These are phyloP conservation scores for Haematococcus lacustris DNA, from an alignment of 139 green algal species.

Conservation along the genomic window DNA sequence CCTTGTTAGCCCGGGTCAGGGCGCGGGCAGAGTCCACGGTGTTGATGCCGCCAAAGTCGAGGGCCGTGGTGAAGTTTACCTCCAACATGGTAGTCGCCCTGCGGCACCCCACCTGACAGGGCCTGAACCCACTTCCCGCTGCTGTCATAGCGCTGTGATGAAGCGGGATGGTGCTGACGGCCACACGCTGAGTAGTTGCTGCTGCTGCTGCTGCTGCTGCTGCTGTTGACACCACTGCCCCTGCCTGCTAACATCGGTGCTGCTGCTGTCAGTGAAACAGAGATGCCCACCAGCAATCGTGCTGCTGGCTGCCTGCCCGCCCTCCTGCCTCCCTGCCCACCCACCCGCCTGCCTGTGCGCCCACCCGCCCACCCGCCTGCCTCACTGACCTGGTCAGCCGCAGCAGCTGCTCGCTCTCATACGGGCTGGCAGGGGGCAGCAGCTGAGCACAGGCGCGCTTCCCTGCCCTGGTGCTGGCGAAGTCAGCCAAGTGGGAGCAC, in stretches of 20 bases:
- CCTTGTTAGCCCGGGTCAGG: conserved; percentile 47
- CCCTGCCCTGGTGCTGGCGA: conserved; percentile 60
- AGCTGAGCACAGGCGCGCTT: conserved; percentile 36
- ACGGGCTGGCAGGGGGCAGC: conserved; percentile 14
- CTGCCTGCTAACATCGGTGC: background rate
- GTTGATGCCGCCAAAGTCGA: conserved; percentile 75
- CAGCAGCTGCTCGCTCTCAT: conserved; percentile 30
- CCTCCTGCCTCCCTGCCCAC: no score
- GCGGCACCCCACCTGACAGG: background rate
- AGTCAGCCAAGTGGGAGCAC: conserved; percentile 55
- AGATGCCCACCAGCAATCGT: background rate
- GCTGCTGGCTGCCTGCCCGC: conserved; percentile 1
- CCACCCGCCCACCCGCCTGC: background rate
- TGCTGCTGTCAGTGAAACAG: background rate
- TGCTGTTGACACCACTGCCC: background rate
- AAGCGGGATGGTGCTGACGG: background rate
- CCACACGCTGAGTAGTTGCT: background rate
- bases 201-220: background rate
- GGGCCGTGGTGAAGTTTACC: conserved; percentile 34
- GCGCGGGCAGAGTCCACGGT: conserved; percentile 41
- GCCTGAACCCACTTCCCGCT: background rate
- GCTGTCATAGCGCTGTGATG: background rate
- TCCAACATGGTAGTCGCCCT: conserved; percentile 49
- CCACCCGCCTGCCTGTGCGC: no score
- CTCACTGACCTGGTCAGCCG: conserved; percentile 45